These are phyloP conservation scores for Margaritispora aquatica DNA, from an alignment of 495 filamentous ascomycete genomes.

Conservation along the genomic window DNA sequence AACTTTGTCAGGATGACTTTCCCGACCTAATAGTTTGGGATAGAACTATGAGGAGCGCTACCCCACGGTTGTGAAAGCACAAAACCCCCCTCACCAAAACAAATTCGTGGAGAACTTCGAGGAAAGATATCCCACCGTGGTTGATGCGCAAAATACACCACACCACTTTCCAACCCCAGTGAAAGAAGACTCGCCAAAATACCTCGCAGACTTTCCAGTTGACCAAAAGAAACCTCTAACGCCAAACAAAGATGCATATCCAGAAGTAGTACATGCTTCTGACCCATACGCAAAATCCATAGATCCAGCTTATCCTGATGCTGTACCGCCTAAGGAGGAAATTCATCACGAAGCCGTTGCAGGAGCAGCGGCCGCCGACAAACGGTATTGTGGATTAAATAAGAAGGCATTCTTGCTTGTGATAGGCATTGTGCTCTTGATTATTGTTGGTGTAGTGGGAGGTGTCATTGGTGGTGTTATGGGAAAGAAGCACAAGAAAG, in stretches of 20 bases:
- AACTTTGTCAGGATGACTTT: background rate
- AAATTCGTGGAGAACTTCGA: background rate
- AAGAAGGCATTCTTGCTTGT: background rate
- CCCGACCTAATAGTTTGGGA: background rate
- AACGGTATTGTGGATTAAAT: slow-evolving; percentile 1
- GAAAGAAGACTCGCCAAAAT: background rate
- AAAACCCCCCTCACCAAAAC: background rate
- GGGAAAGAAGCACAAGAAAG: background rate
- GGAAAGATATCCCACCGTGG: slow-evolving; percentile 3
- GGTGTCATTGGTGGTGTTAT: background rate
- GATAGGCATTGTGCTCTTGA: background rate
- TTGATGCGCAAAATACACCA: background rate
- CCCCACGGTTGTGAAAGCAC: background rate
- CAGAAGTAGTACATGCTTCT: background rate
- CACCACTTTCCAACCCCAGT: background rate
- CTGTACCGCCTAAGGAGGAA: background rate
- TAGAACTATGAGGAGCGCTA: background rate
- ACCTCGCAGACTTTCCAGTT: background rate
- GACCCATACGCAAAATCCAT: background rate
- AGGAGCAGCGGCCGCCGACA: background rate
- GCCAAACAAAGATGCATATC: background rate
- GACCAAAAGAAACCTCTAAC: background rate
- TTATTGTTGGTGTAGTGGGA: background rate
- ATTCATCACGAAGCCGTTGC: background rate
- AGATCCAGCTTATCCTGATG: background rate